A percentile compares a stretch with the other conserved stretches of the same genome.
Evolutionary conservation across 2,329 filamentous ascomycete species (phyloP).

Genomic region (Raffaelea albimanens): DNA sequence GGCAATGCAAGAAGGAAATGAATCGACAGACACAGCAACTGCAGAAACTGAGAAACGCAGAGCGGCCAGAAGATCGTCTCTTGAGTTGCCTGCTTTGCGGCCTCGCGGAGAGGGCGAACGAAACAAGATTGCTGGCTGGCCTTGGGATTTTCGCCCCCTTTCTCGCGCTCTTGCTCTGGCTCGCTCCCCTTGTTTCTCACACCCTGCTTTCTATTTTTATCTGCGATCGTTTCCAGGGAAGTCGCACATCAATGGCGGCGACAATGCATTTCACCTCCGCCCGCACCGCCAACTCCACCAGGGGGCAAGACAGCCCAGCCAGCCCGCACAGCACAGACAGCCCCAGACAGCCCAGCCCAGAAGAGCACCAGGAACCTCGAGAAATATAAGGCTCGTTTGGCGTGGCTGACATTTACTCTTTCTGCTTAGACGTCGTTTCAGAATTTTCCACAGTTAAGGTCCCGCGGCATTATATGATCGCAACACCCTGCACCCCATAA

Average conservation of each 20-base stretch:
- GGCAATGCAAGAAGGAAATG: background rate
- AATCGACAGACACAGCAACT: too few species aligned
- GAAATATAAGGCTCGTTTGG: slow-evolving; percentile 10
- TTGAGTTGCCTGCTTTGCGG: too few species aligned
- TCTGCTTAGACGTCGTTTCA: slow-evolving; percentile 14
- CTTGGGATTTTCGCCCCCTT: background rate
- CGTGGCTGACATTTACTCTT: slow-evolving; percentile 9
- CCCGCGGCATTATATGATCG: slow-evolving; percentile 11
- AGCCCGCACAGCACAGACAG: too few species aligned
- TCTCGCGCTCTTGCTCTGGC: background rate
- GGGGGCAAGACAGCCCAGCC: too few species aligned
- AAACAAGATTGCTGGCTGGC: too few species aligned
- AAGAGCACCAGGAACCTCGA: background rate
- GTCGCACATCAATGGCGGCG: slow-evolving; percentile 1
- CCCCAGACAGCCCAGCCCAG: background rate
- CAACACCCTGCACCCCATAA: slow-evolving; percentile 5
- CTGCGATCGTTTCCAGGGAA: slow-evolving; percentile 2
- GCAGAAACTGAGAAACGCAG: too few species aligned
- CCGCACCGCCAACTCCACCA: background rate
- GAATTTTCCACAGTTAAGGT: slow-evolving; percentile 8
- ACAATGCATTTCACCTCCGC: background rate
- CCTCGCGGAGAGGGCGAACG: too few species aligned
- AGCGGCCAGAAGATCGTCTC: too few species aligned
- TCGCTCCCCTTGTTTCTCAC: background rate
- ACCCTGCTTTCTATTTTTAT: slow-evolving; percentile 12